phyloP scores from a whole-genome alignment of 1,284 basidiomycete genomes.

The Apiotrichum veenhuisii region DNA sequence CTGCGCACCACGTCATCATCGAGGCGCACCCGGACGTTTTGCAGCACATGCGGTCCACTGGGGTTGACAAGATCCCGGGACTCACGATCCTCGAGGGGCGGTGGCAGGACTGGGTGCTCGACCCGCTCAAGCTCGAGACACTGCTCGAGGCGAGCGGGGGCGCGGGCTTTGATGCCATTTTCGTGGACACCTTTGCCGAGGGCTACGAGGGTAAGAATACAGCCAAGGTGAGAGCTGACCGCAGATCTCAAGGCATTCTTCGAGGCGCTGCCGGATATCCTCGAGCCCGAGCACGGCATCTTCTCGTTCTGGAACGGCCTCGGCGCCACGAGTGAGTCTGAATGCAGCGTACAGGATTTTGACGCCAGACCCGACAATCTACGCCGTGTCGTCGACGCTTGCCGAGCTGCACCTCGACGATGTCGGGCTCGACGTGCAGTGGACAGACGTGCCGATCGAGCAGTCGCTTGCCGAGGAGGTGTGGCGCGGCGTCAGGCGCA shows the following conservation, averaged over 20 bases:
- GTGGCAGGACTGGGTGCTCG: constrained; percentile 78
- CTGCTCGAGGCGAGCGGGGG: constrained; percentile 41
- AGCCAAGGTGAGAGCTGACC: not conserved
- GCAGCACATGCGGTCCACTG: constrained; percentile 64
- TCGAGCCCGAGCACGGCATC: constrained; percentile 70
- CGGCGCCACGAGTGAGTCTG: constrained; percentile 77
- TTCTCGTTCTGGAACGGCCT: constrained; percentile 97
- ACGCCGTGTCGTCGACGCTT: constrained; percentile 85
- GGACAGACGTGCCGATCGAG: constrained; percentile 47
- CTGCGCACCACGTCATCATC: constrained; percentile 77
- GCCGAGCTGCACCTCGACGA: constrained; percentile 81
- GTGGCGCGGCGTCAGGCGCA: constrained; percentile 48
- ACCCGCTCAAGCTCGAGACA: constrained; percentile 44
- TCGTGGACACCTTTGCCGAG: constrained; percentile 95
- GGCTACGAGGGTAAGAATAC: constrained; percentile 63
- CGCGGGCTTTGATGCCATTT: constrained; percentile 76
- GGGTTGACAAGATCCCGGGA: constrained; percentile 74
- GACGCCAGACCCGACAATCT: constrained; percentile 72
- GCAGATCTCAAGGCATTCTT: constrained; percentile 78
- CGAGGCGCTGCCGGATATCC: constrained; percentile 70
- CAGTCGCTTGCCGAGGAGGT: constrained; percentile 47
- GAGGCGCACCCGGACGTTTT: constrained; percentile 94
- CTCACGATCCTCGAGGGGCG: constrained; percentile 80
- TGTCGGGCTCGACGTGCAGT: constrained; percentile 58
- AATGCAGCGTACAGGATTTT: not conserved